Base-by-base conservation (phyloP, 106 monocot species). In the Phalaenopsis aphrodite region DNA sequence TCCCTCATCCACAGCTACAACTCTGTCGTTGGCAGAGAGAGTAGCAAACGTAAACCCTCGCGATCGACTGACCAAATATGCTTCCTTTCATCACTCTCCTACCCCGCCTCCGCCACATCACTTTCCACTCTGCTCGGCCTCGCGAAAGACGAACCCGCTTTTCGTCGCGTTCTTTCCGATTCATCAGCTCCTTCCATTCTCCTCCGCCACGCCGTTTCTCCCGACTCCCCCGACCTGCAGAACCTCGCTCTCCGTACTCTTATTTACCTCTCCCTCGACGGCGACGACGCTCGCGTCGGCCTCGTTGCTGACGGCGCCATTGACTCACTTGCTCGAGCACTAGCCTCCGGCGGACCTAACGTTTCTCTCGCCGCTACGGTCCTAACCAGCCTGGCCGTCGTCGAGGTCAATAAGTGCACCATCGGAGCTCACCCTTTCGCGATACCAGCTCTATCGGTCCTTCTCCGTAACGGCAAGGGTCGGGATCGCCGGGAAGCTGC, bases 391-490 rank as follows among this genome's bases (percentile, higher is more conserved):
- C 86, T 91, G 14, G 83, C 88, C n/a, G 64, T 87, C 47, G 88
- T 87, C 4, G 88, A 91, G 23, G 91, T 91, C 57, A 91, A 91
- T 77, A 91, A 91, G 85, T 83, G 83, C 75, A 84, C 87, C 38
- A 88, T 91, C 75, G 91, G 88, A 14, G 86, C 86, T 15, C 84
- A 88, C 56, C 86, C 91, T 11, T 68, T 42, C 23, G 91, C 85
- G 14, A 85, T 91, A 48, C 30, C 65, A 37, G 78, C 78, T 21
- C 73, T 91, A 17, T 77, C 81, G 56, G 24, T 45, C 37, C 58
- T 87, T 12, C 79, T 88, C 21, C 67, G 77, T 24, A 77, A 83
- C 43, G 91, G 81, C 55, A 79, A 75, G 41, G 84, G 79, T 61
- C 69, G 86, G 79, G 89, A 84, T 66, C 48, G 82, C 68, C 78